Percentiles rank a stretch among this genome's conserved stretches.
Evolutionary conservation across 768 basidiomycete species (phyloP).

Genomic region (Candolleomyces aberdarensis): DNA sequence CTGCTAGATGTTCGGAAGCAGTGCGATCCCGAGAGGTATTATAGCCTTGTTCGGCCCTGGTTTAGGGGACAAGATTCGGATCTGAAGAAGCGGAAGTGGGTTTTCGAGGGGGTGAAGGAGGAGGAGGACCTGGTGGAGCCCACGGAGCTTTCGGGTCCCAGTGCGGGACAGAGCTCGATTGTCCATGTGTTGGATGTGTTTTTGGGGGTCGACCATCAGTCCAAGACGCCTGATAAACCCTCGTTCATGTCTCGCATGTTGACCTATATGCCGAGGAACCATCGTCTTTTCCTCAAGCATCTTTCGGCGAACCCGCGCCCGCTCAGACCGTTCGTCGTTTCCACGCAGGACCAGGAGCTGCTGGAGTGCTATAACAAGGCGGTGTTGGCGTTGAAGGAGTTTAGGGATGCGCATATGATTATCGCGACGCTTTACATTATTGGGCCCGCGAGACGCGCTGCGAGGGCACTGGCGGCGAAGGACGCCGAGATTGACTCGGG

Average conservation of each 20-base stretch:
- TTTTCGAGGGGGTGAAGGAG: slow-evolving; percentile 44
- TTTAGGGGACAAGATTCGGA: slow-evolving; percentile 72
- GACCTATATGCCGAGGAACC: slow-evolving; percentile 81
- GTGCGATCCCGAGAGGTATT: slow-evolving; percentile 77
- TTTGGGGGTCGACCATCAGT: slow-evolving; percentile 61
- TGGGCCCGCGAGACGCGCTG: slow-evolving; percentile 53
- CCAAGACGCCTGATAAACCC: slow-evolving; percentile 23
- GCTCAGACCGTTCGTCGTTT: slow-evolving; percentile 54
- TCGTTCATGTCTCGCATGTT: slow-evolving; percentile 76
- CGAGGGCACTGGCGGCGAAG: slow-evolving; percentile 17
- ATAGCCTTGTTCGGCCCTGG: slow-evolving; percentile 78
- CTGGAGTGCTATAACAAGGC: slow-evolving; percentile 64
- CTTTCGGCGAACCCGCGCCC: slow-evolving; percentile 59
- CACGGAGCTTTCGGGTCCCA: slow-evolving; percentile 72
- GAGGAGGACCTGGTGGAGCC: slow-evolving; percentile 39
- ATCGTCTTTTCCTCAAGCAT: slow-evolving; percentile 73
- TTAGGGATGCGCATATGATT: slow-evolving; percentile 78
- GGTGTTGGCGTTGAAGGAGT: slow-evolving; percentile 63
- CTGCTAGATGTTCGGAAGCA: slow-evolving; percentile 67
- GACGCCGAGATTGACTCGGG: slow-evolving; percentile 7
- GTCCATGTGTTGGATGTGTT: slow-evolving; percentile 77
- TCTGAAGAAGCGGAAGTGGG: slow-evolving; percentile 42
- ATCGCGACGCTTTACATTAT: slow-evolving; percentile 79
- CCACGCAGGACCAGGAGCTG: slow-evolving; percentile 30
- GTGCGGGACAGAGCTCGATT: slow-evolving; percentile 81